A percentile compares a stretch with the other conserved stretches of the same genome.
These are phyloP conservation scores for Gliomastix tumulicola DNA, from an alignment of 2,329 filamentous ascomycete species.

Conservation along the genomic window DNA sequence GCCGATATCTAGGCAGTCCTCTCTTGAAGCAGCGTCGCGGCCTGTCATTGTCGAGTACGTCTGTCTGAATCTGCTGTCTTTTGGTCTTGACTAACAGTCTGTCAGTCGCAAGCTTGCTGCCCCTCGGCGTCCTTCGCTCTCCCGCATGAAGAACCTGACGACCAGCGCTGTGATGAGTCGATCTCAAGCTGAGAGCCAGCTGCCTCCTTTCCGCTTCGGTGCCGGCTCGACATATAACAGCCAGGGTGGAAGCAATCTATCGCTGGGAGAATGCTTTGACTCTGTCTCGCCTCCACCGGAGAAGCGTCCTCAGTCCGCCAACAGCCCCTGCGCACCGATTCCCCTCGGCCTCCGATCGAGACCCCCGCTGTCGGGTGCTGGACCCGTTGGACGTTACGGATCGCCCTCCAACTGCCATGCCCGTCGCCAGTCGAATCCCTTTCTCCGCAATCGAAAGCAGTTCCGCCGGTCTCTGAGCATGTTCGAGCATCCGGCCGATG, in stretches of 20 bases:
- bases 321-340: slow-evolving; percentile 47
- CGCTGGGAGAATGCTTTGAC: slow-evolving; percentile 73
- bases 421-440: slow-evolving; percentile 65
- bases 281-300: slow-evolving; percentile 69
- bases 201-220: slow-evolving; percentile 72
- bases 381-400: slow-evolving; percentile 58
- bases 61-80: slow-evolving; percentile 10
- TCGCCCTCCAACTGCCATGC: slow-evolving; percentile 67
- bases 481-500: slow-evolving; percentile 88
- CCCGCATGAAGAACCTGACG: slow-evolving; percentile 68
- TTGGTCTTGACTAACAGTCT: slow-evolving; percentile 12
- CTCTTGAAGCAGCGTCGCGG: slow-evolving; percentile 44
- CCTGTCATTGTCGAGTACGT: slow-evolving; percentile 46
- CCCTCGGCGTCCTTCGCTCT: slow-evolving; percentile 67
- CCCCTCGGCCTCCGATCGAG: slow-evolving; percentile 57
- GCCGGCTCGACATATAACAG: slow-evolving; percentile 17
- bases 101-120: slow-evolving; percentile 59
- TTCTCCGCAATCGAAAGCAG: slow-evolving; percentile 74
- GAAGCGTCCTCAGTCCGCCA: slow-evolving; percentile 51
- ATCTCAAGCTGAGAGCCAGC: slow-evolving; percentile 54
- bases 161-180: slow-evolving; percentile 58
- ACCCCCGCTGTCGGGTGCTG: slow-evolving; percentile 51
- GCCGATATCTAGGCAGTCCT: slow-evolving; percentile 35
- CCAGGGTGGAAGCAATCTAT: slow-evolving; percentile 37
- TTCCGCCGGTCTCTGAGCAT: slow-evolving; percentile 92